phyloP scores from a whole-genome alignment of 192 early-diverging fungal genomes.

The Martensiomyces pterosporus region DNA sequence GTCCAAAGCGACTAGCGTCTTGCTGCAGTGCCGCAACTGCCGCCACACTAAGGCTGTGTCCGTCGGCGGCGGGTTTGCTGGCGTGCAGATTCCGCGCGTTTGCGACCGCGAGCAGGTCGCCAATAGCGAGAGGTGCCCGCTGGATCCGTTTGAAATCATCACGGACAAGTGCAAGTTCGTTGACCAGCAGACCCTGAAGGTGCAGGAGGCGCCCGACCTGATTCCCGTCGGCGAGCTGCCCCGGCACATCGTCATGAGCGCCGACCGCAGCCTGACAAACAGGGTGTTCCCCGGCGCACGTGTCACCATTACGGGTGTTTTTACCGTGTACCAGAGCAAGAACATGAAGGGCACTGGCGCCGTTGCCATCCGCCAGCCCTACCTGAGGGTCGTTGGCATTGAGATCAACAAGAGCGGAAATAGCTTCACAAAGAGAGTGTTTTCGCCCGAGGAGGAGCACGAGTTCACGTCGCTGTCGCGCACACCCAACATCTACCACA shows the following conservation, averaged over 20 bases:
- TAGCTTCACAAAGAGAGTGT: constrained; percentile 59
- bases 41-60: constrained; percentile 75
- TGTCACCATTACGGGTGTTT: constrained; percentile 91
- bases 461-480: constrained; percentile 86
- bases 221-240: constrained; percentile 98
- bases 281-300: constrained; percentile 91
- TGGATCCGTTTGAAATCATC: constrained; percentile 92
- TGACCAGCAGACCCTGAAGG: constrained; percentile 94
- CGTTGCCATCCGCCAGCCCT: constrained; percentile 88
- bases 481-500: constrained; percentile 80
- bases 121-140: constrained; percentile 38
- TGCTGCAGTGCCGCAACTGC: constrained; percentile 86
- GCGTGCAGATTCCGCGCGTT: constrained; percentile 77
- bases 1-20: constrained; percentile 85
- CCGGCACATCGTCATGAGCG: constrained; percentile 86
- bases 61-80: constrained; percentile 80
- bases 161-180: constrained; percentile 96
- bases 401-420: constrained; percentile 74
- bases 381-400: constrained; percentile 91
- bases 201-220: constrained; percentile 96
- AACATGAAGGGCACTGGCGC: constrained; percentile 63
- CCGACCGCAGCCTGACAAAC: constrained; percentile 82
- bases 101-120: constrained; percentile 66
- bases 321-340: constrained; percentile 86
- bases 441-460: constrained; percentile 90